These are phyloP conservation scores for Chrysosporium keratinophilum DNA, from an alignment of 2,329 filamentous ascomycete genomes.

Conservation along the genomic window DNA sequence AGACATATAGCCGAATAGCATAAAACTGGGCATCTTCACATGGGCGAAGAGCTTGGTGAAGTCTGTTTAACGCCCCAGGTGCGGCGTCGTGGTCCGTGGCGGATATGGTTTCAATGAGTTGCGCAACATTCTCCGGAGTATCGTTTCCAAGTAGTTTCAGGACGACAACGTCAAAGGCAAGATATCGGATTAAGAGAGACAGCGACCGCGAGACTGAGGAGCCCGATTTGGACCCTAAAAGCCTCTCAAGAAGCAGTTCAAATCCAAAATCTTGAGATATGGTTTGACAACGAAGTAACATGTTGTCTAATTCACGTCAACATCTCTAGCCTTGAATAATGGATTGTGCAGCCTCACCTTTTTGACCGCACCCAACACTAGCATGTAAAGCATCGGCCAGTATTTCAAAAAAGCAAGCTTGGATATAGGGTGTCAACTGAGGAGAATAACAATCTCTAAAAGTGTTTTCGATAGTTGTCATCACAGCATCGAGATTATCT, in stretches of 20 bases:
- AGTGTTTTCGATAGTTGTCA: constrained; percentile 21
- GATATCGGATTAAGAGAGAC: constrained; percentile 6
- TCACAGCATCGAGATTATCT: constrained; percentile 25
- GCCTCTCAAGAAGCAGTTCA: not conserved
- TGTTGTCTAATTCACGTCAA: constrained; percentile 2
- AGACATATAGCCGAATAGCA: constrained; percentile 25
- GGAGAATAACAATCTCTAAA: constrained; percentile 23
- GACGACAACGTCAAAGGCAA: constrained; percentile 3
- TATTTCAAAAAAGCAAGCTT: constrained; percentile 29
- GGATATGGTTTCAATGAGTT: constrained; percentile 7
- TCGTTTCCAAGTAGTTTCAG: not conserved
- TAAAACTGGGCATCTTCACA: constrained; percentile 19
- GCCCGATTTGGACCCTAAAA: not conserved
- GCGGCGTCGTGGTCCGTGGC: constrained; percentile 21
- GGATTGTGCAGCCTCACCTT: constrained; percentile 22
- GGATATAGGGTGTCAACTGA: constrained; percentile 28
- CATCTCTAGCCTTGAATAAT: not conserved
- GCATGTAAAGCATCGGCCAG: constrained; percentile 30
- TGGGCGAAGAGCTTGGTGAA: constrained; percentile 21
- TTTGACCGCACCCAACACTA: constrained; percentile 22
- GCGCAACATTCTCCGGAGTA: not conserved
- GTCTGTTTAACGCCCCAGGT: constrained; percentile 28
- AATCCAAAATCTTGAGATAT: not conserved
- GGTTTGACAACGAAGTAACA: constrained; percentile 3
- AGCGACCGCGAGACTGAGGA: constrained; percentile 8